Conservation (phyloP, 2,329 filamentous ascomycete genomes). For the Penicillium sp. region DNA sequence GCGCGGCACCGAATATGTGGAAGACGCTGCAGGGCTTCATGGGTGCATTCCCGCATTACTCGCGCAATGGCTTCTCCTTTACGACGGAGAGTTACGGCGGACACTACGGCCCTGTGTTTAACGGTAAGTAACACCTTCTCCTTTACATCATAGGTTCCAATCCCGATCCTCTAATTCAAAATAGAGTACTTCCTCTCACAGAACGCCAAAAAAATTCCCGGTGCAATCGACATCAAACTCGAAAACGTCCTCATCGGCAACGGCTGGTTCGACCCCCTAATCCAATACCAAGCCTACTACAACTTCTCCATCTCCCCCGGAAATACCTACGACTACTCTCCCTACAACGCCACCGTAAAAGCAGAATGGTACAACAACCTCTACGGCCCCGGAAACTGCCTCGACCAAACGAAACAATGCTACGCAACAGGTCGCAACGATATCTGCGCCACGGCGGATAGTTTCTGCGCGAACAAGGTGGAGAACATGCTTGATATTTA, state of each 20-base stretch:
- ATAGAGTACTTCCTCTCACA: slow-evolving; percentile 26
- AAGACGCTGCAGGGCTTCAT: slow-evolving; percentile 68
- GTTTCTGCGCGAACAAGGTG: slow-evolving; percentile 61
- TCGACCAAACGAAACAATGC: slow-evolving; percentile 64
- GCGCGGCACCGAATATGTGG: slow-evolving; percentile 65
- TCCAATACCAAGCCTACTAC: slow-evolving; percentile 49
- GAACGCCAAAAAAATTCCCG: slow-evolving; percentile 24
- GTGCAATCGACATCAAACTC: slow-evolving; percentile 32
- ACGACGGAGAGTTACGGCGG: slow-evolving; percentile 65
- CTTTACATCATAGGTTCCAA: too few relatives aligned
- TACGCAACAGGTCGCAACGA: slow-evolving; percentile 57
- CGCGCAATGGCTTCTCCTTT: slow-evolving; percentile 60
- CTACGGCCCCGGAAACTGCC: slow-evolving; percentile 66
- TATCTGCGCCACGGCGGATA: slow-evolving; percentile 61
- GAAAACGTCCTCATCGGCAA: slow-evolving; percentile 47
- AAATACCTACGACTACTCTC: slow-evolving; percentile 43
- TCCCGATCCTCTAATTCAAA: slow-evolving; percentile 7
- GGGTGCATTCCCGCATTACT: slow-evolving; percentile 63
- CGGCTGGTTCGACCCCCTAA: slow-evolving; percentile 47
- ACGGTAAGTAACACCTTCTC: slow-evolving; percentile 33
- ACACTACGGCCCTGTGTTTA: slow-evolving; percentile 64
- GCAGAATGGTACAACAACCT: slow-evolving; percentile 64
- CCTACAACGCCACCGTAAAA: slow-evolving; percentile 54
- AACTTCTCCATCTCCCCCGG: slow-evolving; percentile 46
- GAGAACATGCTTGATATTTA: slow-evolving; percentile 60